Conservation (phyloP, 495 filamentous ascomycete genomes). For the Sporormia fimetaria region DNA sequence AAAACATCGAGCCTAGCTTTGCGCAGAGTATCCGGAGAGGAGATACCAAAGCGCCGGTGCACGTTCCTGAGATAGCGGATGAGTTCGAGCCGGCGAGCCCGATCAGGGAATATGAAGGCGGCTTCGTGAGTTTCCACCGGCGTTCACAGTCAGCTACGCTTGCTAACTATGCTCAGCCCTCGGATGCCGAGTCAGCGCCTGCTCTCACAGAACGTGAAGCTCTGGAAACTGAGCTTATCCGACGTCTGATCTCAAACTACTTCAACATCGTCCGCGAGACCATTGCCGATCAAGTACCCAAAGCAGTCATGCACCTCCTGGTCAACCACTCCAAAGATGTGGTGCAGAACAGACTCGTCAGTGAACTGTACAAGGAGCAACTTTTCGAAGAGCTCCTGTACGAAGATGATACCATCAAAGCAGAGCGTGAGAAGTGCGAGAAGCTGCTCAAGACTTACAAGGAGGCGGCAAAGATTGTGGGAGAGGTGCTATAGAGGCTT, state of each 20-base stretch:
- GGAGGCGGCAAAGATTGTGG: conserved; percentile 93
- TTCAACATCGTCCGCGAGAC: conserved; percentile 97
- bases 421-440: conserved; percentile 96
- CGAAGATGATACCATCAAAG: conserved; percentile 94
- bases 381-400: conserved; percentile 89
- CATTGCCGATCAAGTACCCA: conserved; percentile 95
- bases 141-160: not conserved
- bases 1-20: conserved; percentile 66
- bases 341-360: conserved; percentile 92
- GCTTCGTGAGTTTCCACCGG: conserved; percentile 46
- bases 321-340: conserved; percentile 97
- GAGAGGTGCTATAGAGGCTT: conserved; percentile 66
- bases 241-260: conserved; percentile 89
- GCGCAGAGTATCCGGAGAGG: conserved; percentile 70
- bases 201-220: conserved; percentile 89
- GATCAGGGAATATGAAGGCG: conserved; percentile 41
- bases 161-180: conserved; percentile 34
- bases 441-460: conserved; percentile 86
- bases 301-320: conserved; percentile 96
- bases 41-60: conserved; percentile 46
- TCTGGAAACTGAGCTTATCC: conserved; percentile 94
- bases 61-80: conserved; percentile 22
- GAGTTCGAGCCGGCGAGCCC: conserved; percentile 19
- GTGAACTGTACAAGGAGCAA: conserved; percentile 88
- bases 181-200: conserved; percentile 45